phyloP scores from a whole-genome alignment of 306 rosid species.

The Dicorynia guianensis region DNA sequence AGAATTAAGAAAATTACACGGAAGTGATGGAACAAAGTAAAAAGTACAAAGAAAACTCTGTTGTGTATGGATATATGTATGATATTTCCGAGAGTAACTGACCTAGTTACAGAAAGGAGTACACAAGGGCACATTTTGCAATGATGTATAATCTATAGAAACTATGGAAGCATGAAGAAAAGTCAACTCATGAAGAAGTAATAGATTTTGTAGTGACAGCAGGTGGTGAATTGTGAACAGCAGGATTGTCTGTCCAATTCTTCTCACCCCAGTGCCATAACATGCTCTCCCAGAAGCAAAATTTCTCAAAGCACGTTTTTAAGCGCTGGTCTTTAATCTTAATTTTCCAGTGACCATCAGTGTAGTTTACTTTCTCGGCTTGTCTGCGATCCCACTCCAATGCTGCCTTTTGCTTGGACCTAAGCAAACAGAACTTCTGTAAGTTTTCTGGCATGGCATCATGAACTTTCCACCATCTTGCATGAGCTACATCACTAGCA shows the following conservation, averaged over 20 bases:
- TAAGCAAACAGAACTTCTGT: constrained; percentile 75
- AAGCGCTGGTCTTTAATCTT: constrained; percentile 71
- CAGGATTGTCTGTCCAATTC: constrained; percentile 78
- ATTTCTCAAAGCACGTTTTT: constrained; percentile 68
- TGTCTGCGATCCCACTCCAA: constrained; percentile 90
- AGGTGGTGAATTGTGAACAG: constrained; percentile 47
- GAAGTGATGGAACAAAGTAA: too few species aligned
- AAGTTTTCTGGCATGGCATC: constrained; percentile 81
- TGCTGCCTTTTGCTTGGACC: constrained; percentile 83
- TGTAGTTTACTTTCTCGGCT: constrained; percentile 78
- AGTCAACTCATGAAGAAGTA: constrained; percentile 46
- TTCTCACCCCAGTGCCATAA: constrained; percentile 85
- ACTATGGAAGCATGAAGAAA: constrained; percentile 24
- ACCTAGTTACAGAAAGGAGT: not conserved
- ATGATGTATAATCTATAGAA: constrained; percentile 19
- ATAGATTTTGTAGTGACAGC: constrained; percentile 46
- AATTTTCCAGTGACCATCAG: constrained; percentile 85
- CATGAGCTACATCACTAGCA: constrained; percentile 84
- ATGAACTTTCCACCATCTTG: constrained; percentile 87
- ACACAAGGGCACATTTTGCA: constrained; percentile 6
- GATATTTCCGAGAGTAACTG: not conserved
- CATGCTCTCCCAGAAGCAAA: constrained; percentile 93
- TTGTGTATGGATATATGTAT: not conserved
- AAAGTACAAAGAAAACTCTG: not conserved
- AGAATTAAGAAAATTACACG: too few species aligned